phyloP scores from a whole-genome alignment of 1,139 yeast genomes.

The Candida sanyaensis region DNA sequence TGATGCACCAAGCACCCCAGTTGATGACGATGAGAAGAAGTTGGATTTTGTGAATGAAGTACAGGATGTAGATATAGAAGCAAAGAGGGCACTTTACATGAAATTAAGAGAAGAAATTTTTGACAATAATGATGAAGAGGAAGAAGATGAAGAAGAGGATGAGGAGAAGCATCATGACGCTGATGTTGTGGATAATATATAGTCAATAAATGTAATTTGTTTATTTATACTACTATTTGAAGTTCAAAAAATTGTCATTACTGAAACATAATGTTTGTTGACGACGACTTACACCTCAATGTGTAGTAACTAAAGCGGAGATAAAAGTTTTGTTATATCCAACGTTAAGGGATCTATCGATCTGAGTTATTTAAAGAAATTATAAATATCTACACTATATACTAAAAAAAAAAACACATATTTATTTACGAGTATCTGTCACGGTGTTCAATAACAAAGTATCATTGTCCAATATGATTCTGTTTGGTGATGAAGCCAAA shows the following conservation, averaged over 20 bases:
- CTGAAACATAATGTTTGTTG: too few species aligned
- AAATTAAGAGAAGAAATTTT: constrained; percentile 49
- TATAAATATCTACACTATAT: too few species aligned
- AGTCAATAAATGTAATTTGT: too few species aligned
- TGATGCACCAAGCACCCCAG: constrained; percentile 5
- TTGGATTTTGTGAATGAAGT: too few species aligned
- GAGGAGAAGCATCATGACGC: too few species aligned
- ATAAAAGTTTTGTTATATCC: too few species aligned
- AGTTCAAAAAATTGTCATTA: too few species aligned
- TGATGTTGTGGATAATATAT: constrained; percentile 14
- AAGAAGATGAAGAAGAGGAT: constrained; percentile 26
- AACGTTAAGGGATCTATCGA: not conserved
- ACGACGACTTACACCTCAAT: too few species aligned
- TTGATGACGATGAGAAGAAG: too few species aligned
- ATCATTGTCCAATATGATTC: constrained; percentile 87
- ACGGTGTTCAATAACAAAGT: constrained; percentile 88
- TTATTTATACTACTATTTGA: too few species aligned
- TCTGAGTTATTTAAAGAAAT: not conserved
- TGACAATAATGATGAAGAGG: constrained; percentile 27
- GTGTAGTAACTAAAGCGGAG: too few species aligned
- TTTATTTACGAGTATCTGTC: constrained; percentile 52
- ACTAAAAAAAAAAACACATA: not conserved
- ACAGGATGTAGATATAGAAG: too few species aligned
- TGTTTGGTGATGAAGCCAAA: constrained; percentile 85
- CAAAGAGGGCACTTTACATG: constrained; percentile 42